Evolutionary conservation across 139 green algal genomes (phyloP), one percentile per base, ranked within the genome.

Genomic region (Eudorina sp.): DNA sequence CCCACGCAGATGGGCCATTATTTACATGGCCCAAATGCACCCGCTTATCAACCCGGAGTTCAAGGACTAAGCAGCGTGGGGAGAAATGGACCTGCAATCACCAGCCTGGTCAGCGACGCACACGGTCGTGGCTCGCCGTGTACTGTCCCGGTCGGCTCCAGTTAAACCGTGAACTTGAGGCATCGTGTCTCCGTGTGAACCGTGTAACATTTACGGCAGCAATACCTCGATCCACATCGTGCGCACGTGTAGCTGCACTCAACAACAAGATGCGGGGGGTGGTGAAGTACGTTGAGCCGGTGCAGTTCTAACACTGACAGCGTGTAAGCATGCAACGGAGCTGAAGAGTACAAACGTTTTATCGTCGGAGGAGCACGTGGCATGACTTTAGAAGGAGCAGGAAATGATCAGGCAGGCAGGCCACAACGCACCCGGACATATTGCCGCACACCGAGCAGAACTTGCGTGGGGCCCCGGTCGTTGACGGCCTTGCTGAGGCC

Each of bases 111-210:
- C n/a, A n/a, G n/a, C n/a, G n/a, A n/a, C n/a, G n/a, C n/a, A n/a
- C n/a, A n/a, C n/a, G n/a, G n/a, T n/a, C n/a, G n/a, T n/a, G n/a
- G n/a, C n/a, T n/a, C n/a, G n/a, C n/a, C n/a, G n/a, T n/a, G n/a
- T n/a, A n/a, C n/a, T n/a, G n/a, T n/a, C n/a, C n/a, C n/a, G n/a
- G n/a, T n/a, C n/a, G n/a, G 36, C 21, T 29, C 40, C 23, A 31
- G 34, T 27, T 85, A 88, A 11, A 80, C 83, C 40, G 74, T 94
- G 83, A 98, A 98, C 79, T 98, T 98, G 31, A 98, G 91, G 92
- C 96, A 98, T 14, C 96, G 91, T 0, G 96, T 98, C 62, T 98
- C 96, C 3, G 90, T 90, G 88, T 98, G 96, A 40, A 96, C 85
- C 1, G 78, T 89, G 79, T 94, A 92, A 90, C 96, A 98, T 46